A percentile compares a stretch with the other conserved stretches of the same genome.
phyloP scores from a whole-genome alignment of 2,329 filamentous ascomycete species.

The Hypoxylon sp. region DNA sequence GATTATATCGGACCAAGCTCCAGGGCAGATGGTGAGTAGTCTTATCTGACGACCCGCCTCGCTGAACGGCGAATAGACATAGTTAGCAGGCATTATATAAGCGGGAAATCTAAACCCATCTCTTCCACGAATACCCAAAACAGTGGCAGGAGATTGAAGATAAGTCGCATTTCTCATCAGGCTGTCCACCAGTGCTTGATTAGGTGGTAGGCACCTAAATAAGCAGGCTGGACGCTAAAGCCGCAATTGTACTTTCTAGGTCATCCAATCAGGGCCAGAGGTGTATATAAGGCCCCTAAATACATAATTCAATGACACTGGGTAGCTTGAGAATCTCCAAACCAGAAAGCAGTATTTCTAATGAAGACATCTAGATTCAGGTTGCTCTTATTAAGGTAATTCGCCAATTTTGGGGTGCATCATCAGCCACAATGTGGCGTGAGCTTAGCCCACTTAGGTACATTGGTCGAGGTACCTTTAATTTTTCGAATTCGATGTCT shows the following conservation, averaged over 20 bases:
- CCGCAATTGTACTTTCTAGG: too few species aligned
- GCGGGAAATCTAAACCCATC: neutral
- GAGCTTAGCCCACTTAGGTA: constrained; percentile 32
- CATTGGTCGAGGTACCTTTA: constrained; percentile 17
- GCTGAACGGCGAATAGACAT: neutral
- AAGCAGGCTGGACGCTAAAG: too few species aligned
- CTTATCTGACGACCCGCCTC: neutral
- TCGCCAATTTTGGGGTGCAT: too few species aligned
- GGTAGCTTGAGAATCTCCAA: too few species aligned
- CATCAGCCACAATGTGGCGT: constrained; percentile 51
- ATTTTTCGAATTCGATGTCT: constrained; percentile 44
- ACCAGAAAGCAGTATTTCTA: too few species aligned
- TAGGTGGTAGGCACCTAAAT: too few species aligned
- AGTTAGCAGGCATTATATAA: neutral
- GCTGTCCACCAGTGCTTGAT: neutral
- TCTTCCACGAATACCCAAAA: neutral
- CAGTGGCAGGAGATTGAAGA: neutral
- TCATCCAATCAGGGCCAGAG: too few species aligned
- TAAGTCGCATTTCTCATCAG: neutral
- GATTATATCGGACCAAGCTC: neutral
- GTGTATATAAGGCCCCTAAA: too few species aligned
- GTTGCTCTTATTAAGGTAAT: too few species aligned
- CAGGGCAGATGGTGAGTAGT: neutral
- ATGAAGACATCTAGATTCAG: too few species aligned
- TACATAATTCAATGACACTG: too few species aligned